Base-by-base conservation (phyloP, 2,329 filamentous ascomycete genomes). In the Cladosporium sp. region DNA sequence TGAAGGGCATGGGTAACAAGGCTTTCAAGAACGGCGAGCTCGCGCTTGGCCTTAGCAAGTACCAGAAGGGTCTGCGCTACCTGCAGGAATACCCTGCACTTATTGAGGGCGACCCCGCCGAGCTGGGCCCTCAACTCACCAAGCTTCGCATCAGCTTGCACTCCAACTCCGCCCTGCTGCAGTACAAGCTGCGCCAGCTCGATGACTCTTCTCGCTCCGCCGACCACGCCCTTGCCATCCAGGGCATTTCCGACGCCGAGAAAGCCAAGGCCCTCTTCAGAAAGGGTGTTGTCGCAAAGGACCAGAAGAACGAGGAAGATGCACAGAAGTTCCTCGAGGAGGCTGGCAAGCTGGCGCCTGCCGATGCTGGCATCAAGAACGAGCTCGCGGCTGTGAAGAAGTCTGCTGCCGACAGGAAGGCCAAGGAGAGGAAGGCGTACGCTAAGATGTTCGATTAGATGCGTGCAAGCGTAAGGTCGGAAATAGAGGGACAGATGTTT, bases 1-100 rank as follows among this genome's bases (percentile, higher is more conserved):
- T 95, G 69, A 98, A 98, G 75, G 87, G 86, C 30, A 93, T 85
- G 65, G 93, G 93, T 61, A 97, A 95, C 76, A 83, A 83, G 60
- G 90, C 91, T 1, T 96, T 96, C 79, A 96, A 96, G 77, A 75
- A 72, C 20, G 83, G 83, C 35, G 80, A 95, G 61, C 64, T 85
- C 33, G 69, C 75, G 32, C 71, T 87, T 27, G 92, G 84, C 2
- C 76, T 97, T 20, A 83, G 85, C 53, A 98, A 98, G 74, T 98
- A 98, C 73, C 83, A 94, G 69, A 98, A 98, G 75, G 91, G 83
- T 15, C 72, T 95, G 54, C 83, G 90, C 61, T 96, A 95, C 69
- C 75, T 95, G 53, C 88, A 92, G 69, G 88, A 94, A 69, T 88
- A 91, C 63, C 85, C 86, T 1, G 82, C 87, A 11, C 71, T 76